Evolutionary conservation across 768 basidiomycete species (phyloP), one percentile per base, ranked within the genome.

Genomic region (Cystofilobasidium capitatum): DNA sequence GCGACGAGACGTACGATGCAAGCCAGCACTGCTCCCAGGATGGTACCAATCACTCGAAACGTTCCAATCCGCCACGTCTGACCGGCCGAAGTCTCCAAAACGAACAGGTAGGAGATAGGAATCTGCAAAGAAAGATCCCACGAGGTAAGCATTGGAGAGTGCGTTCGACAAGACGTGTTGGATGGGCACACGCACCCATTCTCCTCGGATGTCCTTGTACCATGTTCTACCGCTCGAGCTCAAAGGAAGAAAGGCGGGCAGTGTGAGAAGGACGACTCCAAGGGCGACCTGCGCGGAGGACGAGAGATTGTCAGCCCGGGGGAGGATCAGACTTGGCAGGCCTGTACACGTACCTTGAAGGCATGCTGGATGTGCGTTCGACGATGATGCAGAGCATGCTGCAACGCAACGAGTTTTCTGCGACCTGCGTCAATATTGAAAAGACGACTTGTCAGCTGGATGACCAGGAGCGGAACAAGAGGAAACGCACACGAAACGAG

Each of bases 31-130:
- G 76, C 75, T 0, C 77, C 77, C 2, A 70, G 44, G 37, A 78
- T 70, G 3, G 76, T 77, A 16, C 77, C 77, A 4, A 74, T 61
- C 5, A 74, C 66, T 57, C 77, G 67, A 45, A 72, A 74, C n/a
- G 76, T 66, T 0, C 76, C 76, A 13, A 77, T 65, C 35, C 72
- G 67, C 58, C 76, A 70, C 9, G 73, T 78, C 13, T 76, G 76
- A 1, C 77, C 77, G 1, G 76, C 76, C 22, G 74, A 74, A 4
- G 72, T 70, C 29, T 78, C 76, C 55, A 78, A 57, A 24, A 64
- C 63, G 22, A 64, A 64, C n/a, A 64, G 63, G 36, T 49, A 64
- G 3, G 63, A 64, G 67, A 70, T 72, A 39, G n/a, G 55, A 39
- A 39, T 31, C 26, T 42, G 24, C 26, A 12, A 9, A 9, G n/a